Evolutionary conservation across 148 eudicot species (phyloP), one percentile per base, ranked within the genome.

Genomic region (Camellia granthamiana): DNA sequence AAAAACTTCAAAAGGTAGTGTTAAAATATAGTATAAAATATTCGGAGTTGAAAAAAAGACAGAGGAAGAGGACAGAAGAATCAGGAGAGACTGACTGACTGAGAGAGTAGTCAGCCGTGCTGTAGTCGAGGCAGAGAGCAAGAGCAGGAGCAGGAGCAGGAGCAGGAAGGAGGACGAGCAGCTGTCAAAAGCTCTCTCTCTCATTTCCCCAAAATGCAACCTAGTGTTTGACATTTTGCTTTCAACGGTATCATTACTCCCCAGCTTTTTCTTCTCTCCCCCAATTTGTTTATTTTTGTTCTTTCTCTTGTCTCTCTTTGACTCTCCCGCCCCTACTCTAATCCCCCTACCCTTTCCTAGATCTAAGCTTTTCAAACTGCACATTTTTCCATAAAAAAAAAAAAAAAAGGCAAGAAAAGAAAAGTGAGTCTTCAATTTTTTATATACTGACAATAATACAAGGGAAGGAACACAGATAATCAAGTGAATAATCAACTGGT

Each of bases 211-310:
- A 84, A 81, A 66, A 84, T 60, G 81, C 83, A 84, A 73, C 63
- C 21, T 84, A 84, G 84, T 30, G 79, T 84, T 84, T 84, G 87
- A 84, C 87, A 84, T 84, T 84, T 84, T 84, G 87, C 84, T 84
- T 84, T 84, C 87, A 81, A 81, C 82, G 79, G 87, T 84, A 84
- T 84, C 83, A 80, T 84, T 67, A 66, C 38, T 44, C 42, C 6
- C 60, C 64, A 51, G 70, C 83, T 84, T 84, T 69, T 77, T 30
- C 38, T 30, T 30, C 38, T 1, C 78, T 44, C 7, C 3, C 16
- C 30, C 7, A 4, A 5, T 6, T 30, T 69, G 44, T 46, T 3
- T 69, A 16, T 69, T 44, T 69, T 69, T 69, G 73, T 69, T 69
- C 54, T 23, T 69, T 69, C 30, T 6, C 5, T 15, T 6, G n/a